Evolutionary conservation across 805 yeast genomes (phyloP), one percentile per base, ranked within the genome.

Genomic region (Cyberlindnera suaveolens): DNA sequence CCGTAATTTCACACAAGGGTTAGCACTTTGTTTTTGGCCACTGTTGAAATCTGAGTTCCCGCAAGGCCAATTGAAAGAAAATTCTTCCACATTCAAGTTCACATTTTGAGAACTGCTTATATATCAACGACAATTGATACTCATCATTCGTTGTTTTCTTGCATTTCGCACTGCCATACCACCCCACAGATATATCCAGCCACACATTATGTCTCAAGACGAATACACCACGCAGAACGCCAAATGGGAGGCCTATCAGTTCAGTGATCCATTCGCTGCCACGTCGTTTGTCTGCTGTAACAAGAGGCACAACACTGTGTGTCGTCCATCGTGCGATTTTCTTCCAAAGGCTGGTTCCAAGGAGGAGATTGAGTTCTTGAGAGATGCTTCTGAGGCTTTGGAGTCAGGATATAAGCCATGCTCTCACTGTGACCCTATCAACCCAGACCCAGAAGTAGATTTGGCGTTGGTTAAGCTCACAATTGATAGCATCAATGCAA

Each of bases 291-390:
- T 67, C 39, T 82, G 78, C 18, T 70, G 78, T 52, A 70, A 72
- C 56, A 65, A 65, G 45, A 57, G 62, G 27, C 60, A 61, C 20
- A 65, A 65, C 42, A 50, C 54, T n/a, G 72, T 75, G 40, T 82
- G 89, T 51, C 76, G 86, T 39, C 88, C 90, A 6, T 82, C 78
- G 54, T 83, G 90, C 60, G 85, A 78, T 44, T 42, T 60, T 47
- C 64, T 62, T 56, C 66, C 45, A 66, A 68, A 52, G 58, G 74
- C 51, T 63, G 67, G 52, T 48, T 65, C 43, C 7, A 50, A 48
- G 40, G 55, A 52, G 32, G 79, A 76, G 30, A 67, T 78, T 38
- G 53, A 57, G 27, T 78, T 80, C 53, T 66, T 71, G 15, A 66
- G 63, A 39, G 51, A 62, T 9, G 56, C 66, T 9, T 56, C 59